Base-by-base conservation (phyloP, 768 basidiomycete species). In the Mycena leptocephala region DNA sequence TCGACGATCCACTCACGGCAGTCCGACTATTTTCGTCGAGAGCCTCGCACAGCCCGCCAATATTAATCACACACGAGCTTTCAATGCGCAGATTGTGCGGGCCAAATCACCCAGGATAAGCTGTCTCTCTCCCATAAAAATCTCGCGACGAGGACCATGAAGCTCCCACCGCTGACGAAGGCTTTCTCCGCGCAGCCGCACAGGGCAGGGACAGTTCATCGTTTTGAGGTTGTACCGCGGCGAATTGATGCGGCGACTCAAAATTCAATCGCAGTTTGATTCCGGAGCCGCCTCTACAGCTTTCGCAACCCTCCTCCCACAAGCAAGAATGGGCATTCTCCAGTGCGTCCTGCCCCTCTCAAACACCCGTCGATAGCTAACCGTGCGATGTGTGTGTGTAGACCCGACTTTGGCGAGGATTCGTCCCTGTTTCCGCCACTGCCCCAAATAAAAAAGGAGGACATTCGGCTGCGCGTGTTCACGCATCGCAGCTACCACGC, bases 401-500 rank as follows among this genome's bases (percentile, higher is more conserved):
- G 85, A 10, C 88, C 87, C 6, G 75, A 85, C 8, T 85, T 88
- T 55, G 80, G 81, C 28, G 80, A 80, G 2, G 66, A 82, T 33
- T 84, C 85, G 5, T 75, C 24, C 33, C 56, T 35, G 41, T 80
- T 83, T 86, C 95, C 95, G 0, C 83, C 88, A 5, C 88, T 96
- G 1, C 95, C 95, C 0, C 78, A 84, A 56, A 93, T 96, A 74
- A 71, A 81, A 18, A 84, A 87, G 13, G 81, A 85, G 1, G 83
- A 83, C 2, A 89, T 94, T 66, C 84, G 85, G 51, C 82, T 81
- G 43, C 91, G 90, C 80, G 90, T 95, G 1, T 96, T 94, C 81
- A 96, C 95, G 2, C 95, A 96, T 80, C 92, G 95, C 41, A 93
- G 93, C 81, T 90, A 88, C 79, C 90, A 87, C 79, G 95, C 90